phyloP scores from a whole-genome alignment of 108 stramenopile species.

The Stephanodiscus triporus region DNA sequence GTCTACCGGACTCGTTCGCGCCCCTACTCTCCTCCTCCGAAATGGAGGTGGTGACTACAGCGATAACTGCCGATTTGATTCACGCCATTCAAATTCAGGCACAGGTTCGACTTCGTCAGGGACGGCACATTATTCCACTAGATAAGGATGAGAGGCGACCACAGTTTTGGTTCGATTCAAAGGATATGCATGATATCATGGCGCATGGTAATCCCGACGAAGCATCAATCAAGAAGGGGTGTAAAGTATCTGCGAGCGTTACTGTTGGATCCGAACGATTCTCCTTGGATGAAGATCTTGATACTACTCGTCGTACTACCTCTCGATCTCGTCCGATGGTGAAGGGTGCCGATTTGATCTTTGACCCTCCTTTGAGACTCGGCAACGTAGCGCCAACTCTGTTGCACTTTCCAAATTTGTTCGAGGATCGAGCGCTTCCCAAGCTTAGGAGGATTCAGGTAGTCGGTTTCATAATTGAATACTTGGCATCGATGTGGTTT shows the following conservation, averaged over 20 bases:
- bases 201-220: slow-evolving; percentile 7
- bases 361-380: slow-evolving; percentile 81
- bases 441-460: slow-evolving; percentile 61
- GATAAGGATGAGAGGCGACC: slow-evolving; percentile 78
- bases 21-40: slow-evolving; percentile 84
- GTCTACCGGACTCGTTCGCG: slow-evolving; percentile 88
- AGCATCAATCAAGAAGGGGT: slow-evolving; percentile 47
- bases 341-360: slow-evolving; percentile 63
- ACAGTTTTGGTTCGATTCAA: slow-evolving; percentile 72
- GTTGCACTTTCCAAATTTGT: slow-evolving; percentile 84
- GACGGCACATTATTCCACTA: slow-evolving; percentile 79
- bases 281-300: slow-evolving; percentile 71
- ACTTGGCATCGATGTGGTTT: slow-evolving; percentile 62
- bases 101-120: slow-evolving; percentile 61
- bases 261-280: slow-evolving; percentile 71
- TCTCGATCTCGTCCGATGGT: slow-evolving; percentile 79
- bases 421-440: slow-evolving; percentile 74
- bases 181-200: slow-evolving; percentile 11
- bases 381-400: slow-evolving; percentile 87
- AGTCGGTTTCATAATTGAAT: slow-evolving; percentile 64
- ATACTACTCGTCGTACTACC: slow-evolving; percentile 55
- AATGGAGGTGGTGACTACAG: slow-evolving; percentile 65
- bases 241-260: slow-evolving; percentile 59
- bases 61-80: slow-evolving; percentile 80
- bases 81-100: slow-evolving; percentile 74